A percentile compares a stretch with the other conserved stretches of the same genome.
Evolutionary conservation across 2,329 filamentous ascomycete genomes (phyloP).

Genomic region (Stagonosporopsis chrysanthemi): DNA sequence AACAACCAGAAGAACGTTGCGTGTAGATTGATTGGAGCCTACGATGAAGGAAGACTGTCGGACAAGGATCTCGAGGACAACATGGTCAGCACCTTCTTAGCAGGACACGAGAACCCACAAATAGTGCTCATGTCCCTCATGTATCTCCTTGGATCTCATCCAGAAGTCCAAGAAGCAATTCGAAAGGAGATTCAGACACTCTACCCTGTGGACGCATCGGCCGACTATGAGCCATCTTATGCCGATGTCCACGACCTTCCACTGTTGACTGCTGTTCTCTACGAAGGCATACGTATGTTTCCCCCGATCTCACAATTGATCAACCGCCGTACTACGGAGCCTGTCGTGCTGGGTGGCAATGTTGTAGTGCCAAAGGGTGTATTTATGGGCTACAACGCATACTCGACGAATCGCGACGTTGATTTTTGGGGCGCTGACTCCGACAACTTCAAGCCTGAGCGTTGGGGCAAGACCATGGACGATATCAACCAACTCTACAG

Average conservation of each 20-base stretch:
- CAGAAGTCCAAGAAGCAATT: conserved; percentile 28
- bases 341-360: conserved; percentile 33
- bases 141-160: conserved; percentile 33
- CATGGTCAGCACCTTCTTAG: conserved; percentile 36
- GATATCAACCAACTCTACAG: conserved; percentile 49
- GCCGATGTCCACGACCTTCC: conserved; percentile 49
- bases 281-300: conserved; percentile 58
- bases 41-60: conserved; percentile 29
- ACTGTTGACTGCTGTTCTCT: conserved; percentile 54
- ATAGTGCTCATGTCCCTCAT: conserved; percentile 36
- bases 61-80: conserved; percentile 40
- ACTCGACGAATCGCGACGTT: conserved; percentile 35
- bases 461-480: conserved; percentile 50
- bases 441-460: conserved; percentile 50
- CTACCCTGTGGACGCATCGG: conserved; percentile 21
- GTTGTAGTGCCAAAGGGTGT: conserved; percentile 32
- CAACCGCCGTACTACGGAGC: conserved; percentile 51
- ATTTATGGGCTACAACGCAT: conserved; percentile 41
- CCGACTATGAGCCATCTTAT: conserved; percentile 30
- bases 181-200: conserved; percentile 30
- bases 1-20: conserved; percentile 29
- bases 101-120: conserved; percentile 40
- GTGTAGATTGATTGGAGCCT: conserved; percentile 33
- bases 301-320: conserved; percentile 60
- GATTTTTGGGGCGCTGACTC: conserved; percentile 40